Evolutionary conservation across 139 green algal species (phyloP), one percentile per base, ranked within the genome.

Genomic region (Zygnema circumcarinatum): DNA sequence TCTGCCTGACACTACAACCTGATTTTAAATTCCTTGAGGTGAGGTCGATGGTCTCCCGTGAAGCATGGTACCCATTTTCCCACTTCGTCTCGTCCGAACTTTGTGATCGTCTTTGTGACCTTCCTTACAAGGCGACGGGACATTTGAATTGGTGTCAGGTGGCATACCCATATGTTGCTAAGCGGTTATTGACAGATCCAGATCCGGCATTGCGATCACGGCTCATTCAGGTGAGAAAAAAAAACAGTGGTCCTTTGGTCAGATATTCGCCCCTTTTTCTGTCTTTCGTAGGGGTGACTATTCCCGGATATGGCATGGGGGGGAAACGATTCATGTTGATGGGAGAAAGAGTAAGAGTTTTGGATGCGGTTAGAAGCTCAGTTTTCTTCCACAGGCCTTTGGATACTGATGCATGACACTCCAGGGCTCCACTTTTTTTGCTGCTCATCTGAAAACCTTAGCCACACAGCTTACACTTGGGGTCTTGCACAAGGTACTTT

Each of bases 1-100:
- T 99, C 92, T 99, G 97, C 95, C 94, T 99, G 90, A 98, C 95
- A 35, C 91, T 99, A 56, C 87, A 98, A 73, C 96, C 96, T 29
- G 85, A 95, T 40, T 99, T 99, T 93, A 96, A 98, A 90, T 99
- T 99, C 90, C 81, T 91, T 0, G 91, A 93, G 54, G 83, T 87
- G 67, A 38, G 79, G 47, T 62, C 7, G 16, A 62, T 62, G 7
- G 7, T 62, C 47, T 25, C 7, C 7, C 47, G 16, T 7, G 47
- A 62, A 16, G 47, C 7, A 62, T 16, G 16, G 16, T 7, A 16
- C 16, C 47, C 7, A 25, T 62, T 62, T 62, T 62, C 47, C 47
- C 16, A 62, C 47, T 62, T 62, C 16, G 47, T 62, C 47, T 62
- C 7, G 7, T 62, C 47, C 7, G 16, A 62, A 62, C 47, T 7